Percentiles rank a stretch among this genome's conserved stretches.
Evolutionary conservation across 78 protist species (phyloP).

Genomic region (Cavenderia fasciculata): DNA sequence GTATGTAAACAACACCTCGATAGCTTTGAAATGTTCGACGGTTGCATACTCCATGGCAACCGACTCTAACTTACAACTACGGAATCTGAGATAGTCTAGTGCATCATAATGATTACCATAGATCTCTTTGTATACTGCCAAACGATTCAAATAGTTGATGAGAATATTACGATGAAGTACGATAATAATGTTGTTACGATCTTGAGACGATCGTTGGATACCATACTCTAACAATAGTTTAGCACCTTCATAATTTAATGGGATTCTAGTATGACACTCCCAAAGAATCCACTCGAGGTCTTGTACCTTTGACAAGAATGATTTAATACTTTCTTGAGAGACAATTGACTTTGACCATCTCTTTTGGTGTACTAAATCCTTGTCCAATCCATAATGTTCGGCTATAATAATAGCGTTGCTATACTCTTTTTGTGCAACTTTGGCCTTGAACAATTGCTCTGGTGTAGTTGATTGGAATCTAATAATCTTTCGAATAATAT

Average conservation of each 20-base stretch:
- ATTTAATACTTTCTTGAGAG: not conserved
- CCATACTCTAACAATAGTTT: conserved; percentile 29
- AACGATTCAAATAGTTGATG: conserved; percentile 37
- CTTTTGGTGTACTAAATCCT: conserved; percentile 74
- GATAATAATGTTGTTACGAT: not conserved
- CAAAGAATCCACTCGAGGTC: conserved; percentile 61
- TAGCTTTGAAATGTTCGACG: conserved; percentile 62
- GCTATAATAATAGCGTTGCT: conserved; percentile 67
- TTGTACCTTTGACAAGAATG: conserved; percentile 51
- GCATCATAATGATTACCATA: conserved; percentile 64
- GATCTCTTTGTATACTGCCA: conserved; percentile 43
- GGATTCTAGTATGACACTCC: conserved; percentile 59
- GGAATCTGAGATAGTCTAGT: conserved; percentile 37
- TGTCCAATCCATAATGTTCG: conserved; percentile 71
- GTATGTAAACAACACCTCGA: conserved; percentile 24
- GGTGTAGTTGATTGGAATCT: conserved; percentile 74
- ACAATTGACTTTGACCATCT: conserved; percentile 34
- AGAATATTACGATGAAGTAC: conserved; percentile 31
- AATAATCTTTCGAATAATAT: conserved; percentile 33
- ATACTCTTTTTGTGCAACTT: conserved; percentile 66
- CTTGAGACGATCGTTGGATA: not conserved
- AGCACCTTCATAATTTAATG: conserved; percentile 32
- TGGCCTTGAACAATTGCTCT: conserved; percentile 54
- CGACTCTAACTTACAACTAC: conserved; percentile 43
- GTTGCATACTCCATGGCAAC: conserved; percentile 75